These are phyloP conservation scores for Terana coerulea DNA, from an alignment of 768 basidiomycete genomes.

Conservation along the genomic window DNA sequence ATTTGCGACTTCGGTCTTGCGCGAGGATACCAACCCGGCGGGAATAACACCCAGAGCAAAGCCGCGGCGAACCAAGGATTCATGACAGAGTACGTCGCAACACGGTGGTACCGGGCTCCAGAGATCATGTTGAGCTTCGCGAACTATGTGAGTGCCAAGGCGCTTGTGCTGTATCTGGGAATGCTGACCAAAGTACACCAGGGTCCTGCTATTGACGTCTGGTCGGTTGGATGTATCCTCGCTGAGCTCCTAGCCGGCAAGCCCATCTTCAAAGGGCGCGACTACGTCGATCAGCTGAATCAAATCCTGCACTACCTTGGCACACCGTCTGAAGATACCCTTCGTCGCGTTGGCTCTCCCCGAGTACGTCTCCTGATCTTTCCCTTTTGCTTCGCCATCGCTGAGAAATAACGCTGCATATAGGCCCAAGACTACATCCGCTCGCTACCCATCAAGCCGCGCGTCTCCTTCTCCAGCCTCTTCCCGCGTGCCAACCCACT, in stretches of 20 bases:
- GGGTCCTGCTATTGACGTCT: constrained; percentile 92
- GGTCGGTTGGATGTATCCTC: constrained; percentile 95
- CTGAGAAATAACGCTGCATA: not conserved
- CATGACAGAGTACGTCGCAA: constrained; percentile 99
- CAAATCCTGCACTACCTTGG: constrained; percentile 98
- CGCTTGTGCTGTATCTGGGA: not conserved
- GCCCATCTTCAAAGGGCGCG: constrained; percentile 95
- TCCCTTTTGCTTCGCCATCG: not conserved
- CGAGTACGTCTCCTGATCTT: constrained; percentile 48
- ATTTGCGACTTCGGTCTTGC: constrained; percentile 99
- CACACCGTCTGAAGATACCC: constrained; percentile 94
- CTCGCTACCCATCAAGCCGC: constrained; percentile 94
- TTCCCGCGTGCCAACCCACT: constrained; percentile 94
- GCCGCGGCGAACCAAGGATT: constrained; percentile 85
- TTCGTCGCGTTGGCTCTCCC: constrained; percentile 93
- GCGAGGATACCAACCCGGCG: constrained; percentile 85
- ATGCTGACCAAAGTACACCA: constrained; percentile 46
- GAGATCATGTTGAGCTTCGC: constrained; percentile 99
- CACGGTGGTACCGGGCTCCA: constrained; percentile 96
- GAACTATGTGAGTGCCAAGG: constrained; percentile 68
- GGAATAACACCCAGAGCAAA: constrained; percentile 51
- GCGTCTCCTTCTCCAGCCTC: constrained; percentile 85
- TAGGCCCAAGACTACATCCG: constrained; percentile 98
- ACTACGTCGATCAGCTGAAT: constrained; percentile 98
- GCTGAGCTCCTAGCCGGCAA: constrained; percentile 92